Evolutionary conservation across 1,139 yeast species (phyloP), one percentile per base, ranked within the genome.

Genomic region (Wickerhamomyces sp.): DNA sequence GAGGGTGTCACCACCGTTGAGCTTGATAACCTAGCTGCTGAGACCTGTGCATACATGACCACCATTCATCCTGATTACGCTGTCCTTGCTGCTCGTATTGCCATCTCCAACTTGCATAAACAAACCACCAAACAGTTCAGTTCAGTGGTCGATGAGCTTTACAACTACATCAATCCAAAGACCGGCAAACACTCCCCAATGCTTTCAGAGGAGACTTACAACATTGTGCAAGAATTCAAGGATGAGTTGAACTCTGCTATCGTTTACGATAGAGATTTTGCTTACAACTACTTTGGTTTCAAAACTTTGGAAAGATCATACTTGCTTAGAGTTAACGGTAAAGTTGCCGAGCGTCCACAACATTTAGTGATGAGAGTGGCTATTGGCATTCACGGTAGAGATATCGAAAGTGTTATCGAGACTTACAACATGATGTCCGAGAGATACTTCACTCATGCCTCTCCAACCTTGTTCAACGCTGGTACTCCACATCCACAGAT

Each of bases 1-100:
- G 95, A 88, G 55, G 98, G 98, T 51, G 98, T 91, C 36, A 88
- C 91, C 54, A 91, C 98, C 39, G 76, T 85, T 46, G 97, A 89
- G 64, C 74, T 89, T 50, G 97, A 89, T 59, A 88, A 91, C 63
- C 72, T 91, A 52, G 97, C 98, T 32, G 97, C 98, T 33, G 98
- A 91, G 64, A 89, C 97, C 29, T 95, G 97, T 41, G 97, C 98
- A 33, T 86, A 85, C 58, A 86, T 91, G 96, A 89, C 96, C 44
- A 89, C 97, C 17, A 77, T 85, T 46, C 98, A 91, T 59, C 97
- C 98, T 23, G 98, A 91, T 64, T 91, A 91, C 54, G 96, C 96
- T 35, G 80, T 82, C 35, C 72, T 91, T 54, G 98, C 97, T 36
- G 97, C 97, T 30, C 80, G 98, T 66, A 84, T 91, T 47, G 97